Conservation (phyloP, 345 rosid genomes). For the Conringia planisiliqua region DNA sequence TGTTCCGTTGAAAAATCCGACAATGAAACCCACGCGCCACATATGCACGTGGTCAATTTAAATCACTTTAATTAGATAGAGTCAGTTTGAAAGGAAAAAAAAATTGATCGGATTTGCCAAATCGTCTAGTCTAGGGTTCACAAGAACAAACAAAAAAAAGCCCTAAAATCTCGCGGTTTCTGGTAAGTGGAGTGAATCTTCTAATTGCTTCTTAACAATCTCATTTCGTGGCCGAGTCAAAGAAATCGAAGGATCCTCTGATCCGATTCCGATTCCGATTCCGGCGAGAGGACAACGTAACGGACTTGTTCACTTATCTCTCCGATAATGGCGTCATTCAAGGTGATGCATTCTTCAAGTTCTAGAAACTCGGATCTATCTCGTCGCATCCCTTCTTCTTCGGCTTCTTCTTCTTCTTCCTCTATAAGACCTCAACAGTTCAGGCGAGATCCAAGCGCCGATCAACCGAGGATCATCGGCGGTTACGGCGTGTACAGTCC, state of each 20-base stretch:
- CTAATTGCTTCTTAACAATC: neutral
- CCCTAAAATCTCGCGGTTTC: neutral
- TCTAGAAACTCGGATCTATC: constrained; percentile 66
- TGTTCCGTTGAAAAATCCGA: neutral
- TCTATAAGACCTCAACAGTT: constrained; percentile 33
- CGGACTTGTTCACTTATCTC: neutral
- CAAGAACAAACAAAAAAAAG: neutral
- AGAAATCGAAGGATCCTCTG: constrained; percentile 3
- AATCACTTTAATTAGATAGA: too few species aligned
- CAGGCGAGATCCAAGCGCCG: constrained; percentile 18
- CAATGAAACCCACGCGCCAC: neutral
- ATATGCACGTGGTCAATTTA: neutral
- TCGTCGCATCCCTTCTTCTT: constrained; percentile 39
- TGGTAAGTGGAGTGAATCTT: too few species aligned
- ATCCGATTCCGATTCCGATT: too few species aligned
- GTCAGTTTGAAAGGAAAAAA: too few species aligned
- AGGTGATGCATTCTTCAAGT: constrained; percentile 58
- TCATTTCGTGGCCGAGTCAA: constrained; percentile 15
- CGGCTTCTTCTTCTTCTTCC: constrained; percentile 31
- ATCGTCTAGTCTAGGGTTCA: neutral
- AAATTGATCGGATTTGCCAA: neutral
- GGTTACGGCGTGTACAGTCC: constrained; percentile 19
- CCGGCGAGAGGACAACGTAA: constrained; percentile 22
- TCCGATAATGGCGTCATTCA: constrained; percentile 57
- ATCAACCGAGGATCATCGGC: neutral